Conservation (phyloP, 352 stramenopile genomes). For the Globisporangium echinulatum region DNA sequence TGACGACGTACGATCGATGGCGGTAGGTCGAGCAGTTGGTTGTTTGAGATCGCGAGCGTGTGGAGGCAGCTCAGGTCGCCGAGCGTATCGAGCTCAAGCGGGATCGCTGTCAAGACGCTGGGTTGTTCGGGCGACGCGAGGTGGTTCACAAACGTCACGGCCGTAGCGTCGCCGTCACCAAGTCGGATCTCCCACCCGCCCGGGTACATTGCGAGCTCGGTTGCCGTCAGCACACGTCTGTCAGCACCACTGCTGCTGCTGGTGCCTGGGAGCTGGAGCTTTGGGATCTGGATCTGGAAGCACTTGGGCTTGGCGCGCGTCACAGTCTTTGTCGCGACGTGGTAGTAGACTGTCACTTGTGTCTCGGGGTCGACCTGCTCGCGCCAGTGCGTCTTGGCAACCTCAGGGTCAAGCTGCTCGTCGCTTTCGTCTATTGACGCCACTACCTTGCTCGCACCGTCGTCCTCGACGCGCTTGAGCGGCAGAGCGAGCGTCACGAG, state of each 20-base stretch:
- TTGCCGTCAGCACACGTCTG: slow-evolving; percentile 3
- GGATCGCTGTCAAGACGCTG: slow-evolving; percentile 21
- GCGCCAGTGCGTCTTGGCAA: slow-evolving; percentile 46
- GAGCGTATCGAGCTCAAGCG: slow-evolving; percentile 44
- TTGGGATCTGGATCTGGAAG: slow-evolving; percentile 44
- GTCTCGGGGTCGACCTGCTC: slow-evolving; percentile 50
- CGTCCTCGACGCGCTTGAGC: slow-evolving; percentile 19
- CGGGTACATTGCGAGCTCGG: slow-evolving; percentile 15
- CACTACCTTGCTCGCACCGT: not conserved
- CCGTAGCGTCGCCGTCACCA: slow-evolving; percentile 21
- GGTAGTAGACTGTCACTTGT: slow-evolving; percentile 42
- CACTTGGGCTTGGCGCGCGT: slow-evolving; percentile 46
- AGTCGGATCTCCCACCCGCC: slow-evolving; percentile 48
- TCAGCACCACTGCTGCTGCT: slow-evolving; percentile 1
- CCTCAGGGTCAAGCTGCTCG: slow-evolving; percentile 9
- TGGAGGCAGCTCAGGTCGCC: slow-evolving; percentile 38
- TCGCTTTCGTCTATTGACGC: not conserved
- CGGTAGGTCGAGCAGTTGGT: slow-evolving; percentile 56
- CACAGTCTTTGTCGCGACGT: slow-evolving; percentile 36
- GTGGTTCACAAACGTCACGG: slow-evolving; percentile 47
- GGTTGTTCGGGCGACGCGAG: slow-evolving; percentile 20
- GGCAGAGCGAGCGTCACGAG: slow-evolving; percentile 57
- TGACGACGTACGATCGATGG: slow-evolving; percentile 41
- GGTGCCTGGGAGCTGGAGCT: slow-evolving; percentile 15
- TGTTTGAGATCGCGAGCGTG: slow-evolving; percentile 41